phyloP scores from a whole-genome alignment of 345 rosid species.

The Eucalyptus globulus region DNA sequence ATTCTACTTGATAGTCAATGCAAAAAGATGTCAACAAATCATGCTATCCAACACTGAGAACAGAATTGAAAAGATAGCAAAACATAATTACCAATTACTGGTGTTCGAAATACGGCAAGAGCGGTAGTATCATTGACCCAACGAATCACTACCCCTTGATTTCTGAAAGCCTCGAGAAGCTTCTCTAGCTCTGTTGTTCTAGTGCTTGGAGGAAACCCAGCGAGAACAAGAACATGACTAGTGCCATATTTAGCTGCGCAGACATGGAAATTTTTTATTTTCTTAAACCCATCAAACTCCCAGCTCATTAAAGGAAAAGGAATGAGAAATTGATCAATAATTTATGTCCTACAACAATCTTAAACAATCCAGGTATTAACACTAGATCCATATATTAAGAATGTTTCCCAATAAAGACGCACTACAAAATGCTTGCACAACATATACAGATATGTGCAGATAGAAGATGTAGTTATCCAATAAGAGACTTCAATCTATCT shows the following conservation, averaged over 20 bases:
- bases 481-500: not conserved
- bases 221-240: constrained; percentile 73
- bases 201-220: constrained; percentile 64
- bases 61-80: not conserved
- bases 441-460: not conserved
- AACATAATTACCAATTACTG: constrained; percentile 45
- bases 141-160: constrained; percentile 50
- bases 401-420: not conserved
- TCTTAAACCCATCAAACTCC: not conserved
- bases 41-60: not conserved
- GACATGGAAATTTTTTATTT: not conserved
- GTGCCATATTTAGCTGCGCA: constrained; percentile 73
- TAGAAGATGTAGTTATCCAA: not conserved
- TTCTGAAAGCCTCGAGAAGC: constrained; percentile 49
- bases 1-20: not conserved
- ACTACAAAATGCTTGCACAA: not conserved
- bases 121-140: constrained; percentile 92
- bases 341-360: not conserved
- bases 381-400: not conserved
- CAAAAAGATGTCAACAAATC: not conserved
- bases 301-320: not conserved
- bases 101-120: constrained; percentile 76
- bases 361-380: not conserved
- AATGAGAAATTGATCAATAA: not conserved
- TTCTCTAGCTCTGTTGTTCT: constrained; percentile 77